A percentile compares a stretch with the other conserved stretches of the same genome.
Conservation (phyloP, 305 asterid genomes). For the Fraxinus paxiana region DNA sequence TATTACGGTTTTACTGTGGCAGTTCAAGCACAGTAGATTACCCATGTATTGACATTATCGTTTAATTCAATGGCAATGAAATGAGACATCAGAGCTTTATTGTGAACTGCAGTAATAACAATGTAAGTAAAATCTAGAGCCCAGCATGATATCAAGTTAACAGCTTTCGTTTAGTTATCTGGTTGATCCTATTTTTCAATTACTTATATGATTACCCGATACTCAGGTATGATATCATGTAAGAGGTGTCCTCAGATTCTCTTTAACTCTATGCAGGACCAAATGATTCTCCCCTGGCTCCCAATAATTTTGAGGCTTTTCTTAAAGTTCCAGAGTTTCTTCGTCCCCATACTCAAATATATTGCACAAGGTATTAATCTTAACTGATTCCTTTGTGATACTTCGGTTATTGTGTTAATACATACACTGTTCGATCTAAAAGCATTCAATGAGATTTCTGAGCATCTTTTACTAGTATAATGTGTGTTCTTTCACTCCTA, state of each 20-base stretch:
- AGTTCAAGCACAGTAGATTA: slow-evolving; percentile 9
- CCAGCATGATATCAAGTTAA: slow-evolving; percentile 1
- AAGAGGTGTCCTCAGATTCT: slow-evolving; percentile 23
- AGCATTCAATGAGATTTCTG: slow-evolving; percentile 2
- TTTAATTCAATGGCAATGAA: slow-evolving; percentile 12
- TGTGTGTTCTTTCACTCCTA: neutral
- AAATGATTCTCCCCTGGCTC: slow-evolving; percentile 88
- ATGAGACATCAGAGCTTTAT: slow-evolving; percentile 17
- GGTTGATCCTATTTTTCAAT: neutral
- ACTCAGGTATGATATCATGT: slow-evolving; percentile 17
- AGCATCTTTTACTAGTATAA: slow-evolving; percentile 2
- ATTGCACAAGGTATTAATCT: slow-evolving; percentile 77
- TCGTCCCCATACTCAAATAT: slow-evolving; percentile 91
- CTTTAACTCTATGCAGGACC: slow-evolving; percentile 62
- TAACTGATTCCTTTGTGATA: slow-evolving; percentile 9
- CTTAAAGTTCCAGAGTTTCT: slow-evolving; percentile 91
- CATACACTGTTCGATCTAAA: neutral
- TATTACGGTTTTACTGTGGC: slow-evolving; percentile 3
- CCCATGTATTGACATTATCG: neutral
- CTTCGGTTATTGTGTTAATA: slow-evolving; percentile 1
- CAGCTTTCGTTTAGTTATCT: neutral
- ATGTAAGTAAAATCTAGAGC: neutral
- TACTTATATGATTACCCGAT: slow-evolving; percentile 7
- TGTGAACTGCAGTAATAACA: neutral
- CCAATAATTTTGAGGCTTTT: slow-evolving; percentile 90